Percentiles rank a stretch among this genome's conserved stretches.
Evolutionary conservation across 2,329 filamentous ascomycete genomes (phyloP).

Genomic region (Colletotrichum chlorophyti): DNA sequence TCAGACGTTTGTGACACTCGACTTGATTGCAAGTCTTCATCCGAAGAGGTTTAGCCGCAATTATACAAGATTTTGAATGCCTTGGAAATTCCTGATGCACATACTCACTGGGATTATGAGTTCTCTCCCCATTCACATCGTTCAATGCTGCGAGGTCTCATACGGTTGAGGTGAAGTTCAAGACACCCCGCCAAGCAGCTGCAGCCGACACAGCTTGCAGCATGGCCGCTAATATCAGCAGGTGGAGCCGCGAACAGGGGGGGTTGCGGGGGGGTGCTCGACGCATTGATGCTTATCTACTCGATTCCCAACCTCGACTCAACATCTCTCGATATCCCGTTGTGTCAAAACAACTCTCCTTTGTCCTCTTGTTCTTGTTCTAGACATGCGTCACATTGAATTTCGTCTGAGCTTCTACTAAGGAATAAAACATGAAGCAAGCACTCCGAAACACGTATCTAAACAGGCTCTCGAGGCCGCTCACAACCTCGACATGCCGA

Average conservation of each 20-base stretch:
- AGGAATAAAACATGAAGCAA: constrained; percentile 16
- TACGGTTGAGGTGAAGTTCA: neutral
- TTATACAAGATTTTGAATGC: too few species aligned
- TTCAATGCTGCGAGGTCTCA: neutral
- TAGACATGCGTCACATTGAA: constrained; percentile 1
- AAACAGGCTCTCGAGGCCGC: constrained; percentile 11
- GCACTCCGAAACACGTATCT: neutral
- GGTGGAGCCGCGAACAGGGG: neutral
- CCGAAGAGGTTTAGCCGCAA: too few species aligned
- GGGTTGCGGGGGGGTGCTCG: neutral
- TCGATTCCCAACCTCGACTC: neutral
- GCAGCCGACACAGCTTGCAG: neutral
- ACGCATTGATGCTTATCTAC: neutral
- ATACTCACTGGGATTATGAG: too few species aligned
- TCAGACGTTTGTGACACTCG: too few species aligned
- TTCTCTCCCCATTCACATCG: too few species aligned
- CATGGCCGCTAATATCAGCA: constrained; percentile 2
- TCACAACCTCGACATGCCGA: neutral
- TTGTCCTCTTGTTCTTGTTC: too few species aligned
- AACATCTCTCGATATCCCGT: neutral
- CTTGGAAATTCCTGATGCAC: too few species aligned
- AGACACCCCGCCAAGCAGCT: neutral
- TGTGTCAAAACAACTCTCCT: neutral
- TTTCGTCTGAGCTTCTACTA: neutral
- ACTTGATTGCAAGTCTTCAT: too few species aligned